Base-by-base conservation (phyloP, 768 basidiomycete species). In the Suillus sp. region DNA sequence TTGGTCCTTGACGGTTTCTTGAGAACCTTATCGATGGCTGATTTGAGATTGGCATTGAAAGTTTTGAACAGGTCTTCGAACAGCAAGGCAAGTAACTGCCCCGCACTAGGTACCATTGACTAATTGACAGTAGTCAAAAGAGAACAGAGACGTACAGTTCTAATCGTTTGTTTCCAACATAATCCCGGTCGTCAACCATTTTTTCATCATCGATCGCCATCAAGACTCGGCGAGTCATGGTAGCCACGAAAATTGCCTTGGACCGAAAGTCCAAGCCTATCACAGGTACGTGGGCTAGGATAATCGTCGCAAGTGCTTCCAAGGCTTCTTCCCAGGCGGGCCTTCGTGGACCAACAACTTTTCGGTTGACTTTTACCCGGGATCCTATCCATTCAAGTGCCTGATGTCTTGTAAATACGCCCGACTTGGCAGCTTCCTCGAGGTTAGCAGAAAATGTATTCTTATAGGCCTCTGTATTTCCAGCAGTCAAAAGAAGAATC, bases 61-160 rank as follows among this genome's bases (percentile, higher is more conserved):
- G 95, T 97, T 77, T 99, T 99, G 85, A 99, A 99, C 30, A 98
- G 81, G 76, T 99, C 97, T 76, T 99, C 97, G 66, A 99, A 99
- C 3, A 99, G 85, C 13, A 99, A 83, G 7, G 96, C 94, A 32
- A 99, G 84, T 18, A 99, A 84, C 73, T 99, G 97, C 42, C 97
- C 97, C 54, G 97, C 97, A 60, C 96, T 98, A 63, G 47, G 11
- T 34, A 62, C 66, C 25, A 32, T 38, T 60, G 51, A 63, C 62
- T 30, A 45, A 13, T 50, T 70, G 50, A 69, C 64, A 53, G 56
- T 62, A 43, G 43, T 30, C 60, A 61, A 27, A 58, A 59, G 60
- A 42, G 61, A 62, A 53, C 60, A 62, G 53, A 48, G 40, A 58
- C 91, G 72, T 75, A 97, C 96, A 99, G 85, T 78, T 99, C 97